These are phyloP conservation scores for Podaxis carcinomalis DNA, from an alignment of 768 basidiomycete genomes.

Conservation along the genomic window DNA sequence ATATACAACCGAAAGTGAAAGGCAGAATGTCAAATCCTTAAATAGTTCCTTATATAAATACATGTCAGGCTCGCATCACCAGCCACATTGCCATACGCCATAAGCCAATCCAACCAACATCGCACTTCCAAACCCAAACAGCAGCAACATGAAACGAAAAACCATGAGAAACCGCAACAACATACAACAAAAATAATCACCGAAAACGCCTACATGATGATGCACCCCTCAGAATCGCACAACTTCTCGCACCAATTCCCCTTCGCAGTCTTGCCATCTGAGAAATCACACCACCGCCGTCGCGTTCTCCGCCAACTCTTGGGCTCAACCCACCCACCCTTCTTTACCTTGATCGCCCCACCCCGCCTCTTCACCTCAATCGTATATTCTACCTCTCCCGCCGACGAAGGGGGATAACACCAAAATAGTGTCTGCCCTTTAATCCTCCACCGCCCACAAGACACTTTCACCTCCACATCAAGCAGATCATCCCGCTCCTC, in stretches of 20 bases:
- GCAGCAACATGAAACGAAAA: background rate
- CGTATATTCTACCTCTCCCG: slow-evolving; percentile 28
- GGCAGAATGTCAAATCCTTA: background rate
- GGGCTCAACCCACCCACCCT: slow-evolving; percentile 13
- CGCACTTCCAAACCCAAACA: background rate
- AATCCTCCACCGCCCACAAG: slow-evolving; percentile 37
- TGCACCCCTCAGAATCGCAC: slow-evolving; percentile 7
- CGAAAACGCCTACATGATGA: slow-evolving; percentile 7
- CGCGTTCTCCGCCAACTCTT: background rate
- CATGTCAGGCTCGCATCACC: background rate
- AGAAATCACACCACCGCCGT: background rate
- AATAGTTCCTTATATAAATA: background rate
- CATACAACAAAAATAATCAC: background rate
- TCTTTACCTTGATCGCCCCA: slow-evolving; percentile 21
- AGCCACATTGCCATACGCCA: background rate
- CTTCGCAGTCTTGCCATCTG: background rate
- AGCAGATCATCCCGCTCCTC: slow-evolving; percentile 22
- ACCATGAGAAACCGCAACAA: background rate
- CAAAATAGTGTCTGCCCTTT: slow-evolving; percentile 47
- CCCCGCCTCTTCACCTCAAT: slow-evolving; percentile 27
- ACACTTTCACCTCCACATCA: slow-evolving; percentile 42
- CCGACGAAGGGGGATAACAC: slow-evolving; percentile 41
- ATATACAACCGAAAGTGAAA: background rate
- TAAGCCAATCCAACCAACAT: background rate
- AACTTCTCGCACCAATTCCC: slow-evolving; percentile 11